Conservation (phyloP, 1,139 yeast species). For the Debaryomyces sp. region DNA sequence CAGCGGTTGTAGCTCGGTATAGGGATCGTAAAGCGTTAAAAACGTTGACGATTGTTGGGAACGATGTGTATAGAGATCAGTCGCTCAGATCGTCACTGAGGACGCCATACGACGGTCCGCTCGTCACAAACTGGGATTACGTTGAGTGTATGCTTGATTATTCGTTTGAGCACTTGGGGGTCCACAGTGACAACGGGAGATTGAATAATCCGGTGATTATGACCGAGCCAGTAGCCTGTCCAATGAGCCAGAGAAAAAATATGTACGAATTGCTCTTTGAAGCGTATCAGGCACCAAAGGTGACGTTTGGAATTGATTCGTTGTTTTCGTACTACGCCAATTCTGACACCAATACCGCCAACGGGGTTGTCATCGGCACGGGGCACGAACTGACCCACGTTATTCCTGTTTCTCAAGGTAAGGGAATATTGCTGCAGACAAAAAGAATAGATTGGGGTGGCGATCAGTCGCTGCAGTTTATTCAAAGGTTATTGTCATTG, state of each 20-base stretch:
- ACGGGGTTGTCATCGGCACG: constrained; percentile 77
- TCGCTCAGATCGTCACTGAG: constrained; percentile 68
- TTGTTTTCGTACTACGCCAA: constrained; percentile 72
- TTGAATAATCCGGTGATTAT: constrained; percentile 82
- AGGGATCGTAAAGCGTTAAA: constrained; percentile 74
- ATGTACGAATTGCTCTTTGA: constrained; percentile 86
- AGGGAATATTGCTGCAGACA: constrained; percentile 65
- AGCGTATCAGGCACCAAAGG: constrained; percentile 72
- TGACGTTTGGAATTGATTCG: constrained; percentile 80
- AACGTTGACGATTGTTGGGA: constrained; percentile 76
- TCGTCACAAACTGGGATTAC: constrained; percentile 91
- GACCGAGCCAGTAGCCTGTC: constrained; percentile 75
- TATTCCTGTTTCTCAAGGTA: constrained; percentile 75
- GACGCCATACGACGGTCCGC: constrained; percentile 84
- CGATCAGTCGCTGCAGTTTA: constrained; percentile 63
- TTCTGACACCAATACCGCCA: constrained; percentile 29
- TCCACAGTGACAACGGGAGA: constrained; percentile 50
- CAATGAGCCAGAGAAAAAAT: constrained; percentile 66
- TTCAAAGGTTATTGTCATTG: constrained; percentile 65
- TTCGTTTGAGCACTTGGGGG: constrained; percentile 77
- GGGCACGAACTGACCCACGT: constrained; percentile 85
- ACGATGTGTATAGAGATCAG: constrained; percentile 75
- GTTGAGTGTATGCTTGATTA: constrained; percentile 84
- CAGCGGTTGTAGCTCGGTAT: constrained; percentile 70
- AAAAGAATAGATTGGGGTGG: constrained; percentile 96